phyloP scores from a whole-genome alignment of 163 green algal species.

The Prototheca wickerhamii region DNA sequence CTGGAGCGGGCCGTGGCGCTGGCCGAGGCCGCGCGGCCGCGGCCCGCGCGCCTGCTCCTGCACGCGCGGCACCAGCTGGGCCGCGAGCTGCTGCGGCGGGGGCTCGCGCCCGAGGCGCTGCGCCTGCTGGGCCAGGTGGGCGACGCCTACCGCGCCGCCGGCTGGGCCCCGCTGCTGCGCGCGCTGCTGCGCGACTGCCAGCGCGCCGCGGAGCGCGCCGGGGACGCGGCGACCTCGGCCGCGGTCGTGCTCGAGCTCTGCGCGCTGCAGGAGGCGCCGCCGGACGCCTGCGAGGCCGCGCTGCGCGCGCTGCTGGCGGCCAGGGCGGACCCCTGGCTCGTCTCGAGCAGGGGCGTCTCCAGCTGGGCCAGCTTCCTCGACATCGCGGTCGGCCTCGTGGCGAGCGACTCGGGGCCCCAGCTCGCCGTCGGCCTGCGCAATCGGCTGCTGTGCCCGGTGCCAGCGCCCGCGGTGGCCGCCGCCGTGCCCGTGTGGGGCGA shows the following conservation, averaged over 20 bases:
- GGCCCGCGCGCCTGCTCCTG: constrained; percentile 19
- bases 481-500: too few species aligned
- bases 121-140: constrained; percentile 38
- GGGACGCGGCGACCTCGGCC: background rate
- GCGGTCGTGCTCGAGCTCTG: background rate
- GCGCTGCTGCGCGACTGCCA: background rate
- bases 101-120: constrained; percentile 39
- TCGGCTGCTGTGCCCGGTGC: too few species aligned
- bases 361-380: background rate
- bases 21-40: background rate
- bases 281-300: background rate
- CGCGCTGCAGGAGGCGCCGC: background rate
- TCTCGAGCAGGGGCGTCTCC: too few species aligned
- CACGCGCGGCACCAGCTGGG: constrained; percentile 49
- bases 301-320: background rate
- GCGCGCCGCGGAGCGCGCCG: background rate
- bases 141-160: background rate
- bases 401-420: too few species aligned
- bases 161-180: background rate
- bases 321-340: background rate
- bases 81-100: constrained; percentile 47
- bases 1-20: constrained; percentile 10
- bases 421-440: too few species aligned
- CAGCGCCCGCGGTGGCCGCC: too few species aligned
- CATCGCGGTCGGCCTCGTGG: background rate